A percentile compares a stretch with the other conserved stretches of the same genome.
Evolutionary conservation across 768 basidiomycete genomes (phyloP).

Genomic region (Leccinellum luteum): DNA sequence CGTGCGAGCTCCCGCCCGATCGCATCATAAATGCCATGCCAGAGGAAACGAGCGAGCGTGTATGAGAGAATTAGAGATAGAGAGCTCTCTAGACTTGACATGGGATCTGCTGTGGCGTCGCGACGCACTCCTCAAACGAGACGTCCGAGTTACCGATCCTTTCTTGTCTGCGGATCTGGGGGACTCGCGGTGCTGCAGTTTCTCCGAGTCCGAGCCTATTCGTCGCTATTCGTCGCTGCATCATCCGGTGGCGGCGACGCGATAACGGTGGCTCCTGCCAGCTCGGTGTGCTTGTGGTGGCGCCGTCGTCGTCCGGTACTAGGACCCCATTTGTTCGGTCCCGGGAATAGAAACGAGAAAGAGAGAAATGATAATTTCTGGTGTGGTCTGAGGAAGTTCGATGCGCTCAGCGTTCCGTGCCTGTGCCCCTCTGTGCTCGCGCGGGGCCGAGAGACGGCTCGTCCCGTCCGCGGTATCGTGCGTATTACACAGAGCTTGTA

Average conservation of each 20-base stretch:
- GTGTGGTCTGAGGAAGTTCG: not conserved
- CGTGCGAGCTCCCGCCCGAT: not conserved
- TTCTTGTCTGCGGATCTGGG: not conserved
- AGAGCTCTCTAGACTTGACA: not conserved
- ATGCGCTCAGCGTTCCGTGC: not conserved
- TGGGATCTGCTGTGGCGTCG: not conserved
- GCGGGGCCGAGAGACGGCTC: constrained; percentile 6
- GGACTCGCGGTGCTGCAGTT: not conserved
- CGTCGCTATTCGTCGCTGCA: too few relatives aligned
- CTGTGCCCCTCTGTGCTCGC: not conserved
- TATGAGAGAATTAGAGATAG: not conserved
- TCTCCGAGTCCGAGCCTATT: not conserved
- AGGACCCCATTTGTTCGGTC: not conserved
- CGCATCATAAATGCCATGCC: not conserved
- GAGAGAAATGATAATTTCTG: not conserved
- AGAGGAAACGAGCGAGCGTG: not conserved
- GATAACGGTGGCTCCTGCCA: not conserved
- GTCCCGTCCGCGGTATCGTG: not conserved
- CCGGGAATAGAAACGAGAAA: not conserved
- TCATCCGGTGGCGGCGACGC: not conserved
- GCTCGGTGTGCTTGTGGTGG: not conserved
- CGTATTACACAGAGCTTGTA: not conserved
- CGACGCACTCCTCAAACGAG: not conserved
- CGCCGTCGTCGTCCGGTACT: not conserved
- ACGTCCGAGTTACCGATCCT: not conserved